Evolutionary conservation across 306 rosid species (phyloP).

Genomic region (Purshia tridentata): DNA sequence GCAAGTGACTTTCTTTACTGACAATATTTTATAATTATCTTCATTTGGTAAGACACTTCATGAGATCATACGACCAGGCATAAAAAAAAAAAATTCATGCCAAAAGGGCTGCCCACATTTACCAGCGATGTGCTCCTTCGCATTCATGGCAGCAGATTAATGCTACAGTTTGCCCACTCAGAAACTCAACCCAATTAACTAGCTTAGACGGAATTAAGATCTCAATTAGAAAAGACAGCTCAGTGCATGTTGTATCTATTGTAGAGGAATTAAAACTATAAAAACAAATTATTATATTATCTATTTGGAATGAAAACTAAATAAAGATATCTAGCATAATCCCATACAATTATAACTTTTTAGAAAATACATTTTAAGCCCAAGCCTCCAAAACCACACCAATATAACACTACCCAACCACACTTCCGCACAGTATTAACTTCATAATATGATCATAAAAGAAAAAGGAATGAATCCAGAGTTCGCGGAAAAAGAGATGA

Average conservation of each 20-base stretch:
- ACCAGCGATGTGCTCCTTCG: neutral
- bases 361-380: neutral
- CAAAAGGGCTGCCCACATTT: neutral
- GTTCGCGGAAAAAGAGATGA: neutral
- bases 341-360: neutral
- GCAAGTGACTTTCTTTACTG: too few relatives aligned
- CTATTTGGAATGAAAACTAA: neutral
- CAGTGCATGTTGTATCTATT: neutral
- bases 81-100: neutral
- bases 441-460: slow-evolving; percentile 2
- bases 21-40: too few relatives aligned
- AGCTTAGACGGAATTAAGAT: neutral
- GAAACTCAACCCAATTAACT: neutral
- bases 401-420: neutral
- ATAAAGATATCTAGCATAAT: neutral
- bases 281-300: neutral
- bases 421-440: neutral
- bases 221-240: neutral
- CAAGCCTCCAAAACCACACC: neutral
- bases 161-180: neutral
- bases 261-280: neutral
- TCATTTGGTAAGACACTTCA: neutral
- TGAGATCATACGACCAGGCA: neutral
- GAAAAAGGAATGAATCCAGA: neutral
- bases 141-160: neutral